Evolutionary conservation across 495 filamentous ascomycete species (phyloP).

Genomic region (Trichoderma gamsii): DNA sequence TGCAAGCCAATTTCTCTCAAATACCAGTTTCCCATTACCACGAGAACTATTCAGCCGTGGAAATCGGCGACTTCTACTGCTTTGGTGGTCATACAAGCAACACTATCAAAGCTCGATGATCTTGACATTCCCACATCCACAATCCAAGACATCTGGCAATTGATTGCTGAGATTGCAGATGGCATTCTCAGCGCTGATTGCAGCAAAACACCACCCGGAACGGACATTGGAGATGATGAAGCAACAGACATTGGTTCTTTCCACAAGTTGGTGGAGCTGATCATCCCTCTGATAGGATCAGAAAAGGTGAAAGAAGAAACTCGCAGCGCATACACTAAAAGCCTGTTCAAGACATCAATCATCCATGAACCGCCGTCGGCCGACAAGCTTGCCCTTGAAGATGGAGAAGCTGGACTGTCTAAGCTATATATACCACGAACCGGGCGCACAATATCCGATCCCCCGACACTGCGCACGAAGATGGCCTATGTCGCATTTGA

Average conservation of each 20-base stretch:
- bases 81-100: slow-evolving; percentile 60
- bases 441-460: slow-evolving; percentile 64
- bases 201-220: slow-evolving; percentile 31
- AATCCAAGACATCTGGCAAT: slow-evolving; percentile 49
- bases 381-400: slow-evolving; percentile 50
- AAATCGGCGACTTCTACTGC: slow-evolving; percentile 64
- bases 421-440: slow-evolving; percentile 58
- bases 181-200: slow-evolving; percentile 56
- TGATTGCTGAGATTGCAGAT: slow-evolving; percentile 52
- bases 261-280: slow-evolving; percentile 55
- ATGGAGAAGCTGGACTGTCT: slow-evolving; percentile 48
- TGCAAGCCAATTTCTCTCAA: slow-evolving; percentile 64
- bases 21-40: slow-evolving; percentile 57
- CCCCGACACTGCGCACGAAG: slow-evolving; percentile 55
- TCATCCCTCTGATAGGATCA: slow-evolving; percentile 68
- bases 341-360: slow-evolving; percentile 77
- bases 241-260: slow-evolving; percentile 76
- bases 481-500: slow-evolving; percentile 79
- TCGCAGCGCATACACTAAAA: slow-evolving; percentile 63
- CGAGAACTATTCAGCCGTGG: slow-evolving; percentile 64
- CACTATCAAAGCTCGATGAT: slow-evolving; percentile 55
- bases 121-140: slow-evolving; percentile 45
- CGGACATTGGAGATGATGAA: slow-evolving; percentile 56
- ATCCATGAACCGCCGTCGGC: slow-evolving; percentile 63
- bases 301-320: slow-evolving; percentile 57